Evolutionary conservation across 768 basidiomycete species (phyloP), one percentile per base, ranked within the genome.

Genomic region (Lentinula sp.): DNA sequence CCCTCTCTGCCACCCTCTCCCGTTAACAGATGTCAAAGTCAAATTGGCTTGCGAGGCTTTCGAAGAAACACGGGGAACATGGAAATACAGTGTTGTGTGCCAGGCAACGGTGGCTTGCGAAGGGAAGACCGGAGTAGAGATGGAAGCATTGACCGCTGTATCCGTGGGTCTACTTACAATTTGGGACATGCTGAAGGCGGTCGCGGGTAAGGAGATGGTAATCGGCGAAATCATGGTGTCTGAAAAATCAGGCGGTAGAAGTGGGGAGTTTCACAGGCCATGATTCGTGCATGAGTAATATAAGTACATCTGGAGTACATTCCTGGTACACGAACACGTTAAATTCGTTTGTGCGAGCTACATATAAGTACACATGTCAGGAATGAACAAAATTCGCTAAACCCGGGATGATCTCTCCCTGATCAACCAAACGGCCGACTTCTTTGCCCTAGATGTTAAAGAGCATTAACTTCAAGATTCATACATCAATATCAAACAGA

Each of bases 121-220:
- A 70, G 90, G 91, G 13, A 86, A 86, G 71, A 93, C 93, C 13
- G 90, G 94, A 4, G 91, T 94, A 18, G 92, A 94, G 76, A 94
- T 98, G 90, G 95, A 97, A 74, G 94, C 93, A 23, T 70, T 95
- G 60, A 91, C 87, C n/a, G 88, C 87, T 23, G 93, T 92, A 8
- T 86, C 86, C 1, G 77, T 90, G 35, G 87, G 86, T 5, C 78
- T 91, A 36, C 75, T 95, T 58, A 92, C 91, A 1, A 85, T 95
- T 13, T 96, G 93, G 90, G 93, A 94, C 69, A 95, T 96, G 93
- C 80, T 95, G 35, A 95, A 95, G 74, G 88, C 89, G 4, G 87
- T 93, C 1, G 92, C 90, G 0, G 94, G 92, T n/a, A 82, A 82
- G 69, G 89, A 91, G 61, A 94, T 96, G 91, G 74, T 82, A 61